Evolutionary conservation across 371 early-diverging fungal species (phyloP), one percentile per base, ranked within the genome.

Genomic region (Mortierella sp.): DNA sequence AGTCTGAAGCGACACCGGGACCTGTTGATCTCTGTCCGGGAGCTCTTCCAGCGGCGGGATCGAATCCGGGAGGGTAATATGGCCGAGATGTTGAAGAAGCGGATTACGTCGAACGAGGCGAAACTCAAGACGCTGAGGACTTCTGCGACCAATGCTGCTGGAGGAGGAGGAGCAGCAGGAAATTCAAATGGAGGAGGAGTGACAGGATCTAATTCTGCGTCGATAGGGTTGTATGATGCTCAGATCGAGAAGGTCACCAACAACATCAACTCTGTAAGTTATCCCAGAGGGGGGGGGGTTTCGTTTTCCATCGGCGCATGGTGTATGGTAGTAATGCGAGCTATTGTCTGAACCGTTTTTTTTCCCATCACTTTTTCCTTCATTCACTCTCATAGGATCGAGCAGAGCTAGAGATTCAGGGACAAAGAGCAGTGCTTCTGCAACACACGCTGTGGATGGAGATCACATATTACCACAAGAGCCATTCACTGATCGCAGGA

Each of bases 1-100:
- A 90, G 91, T 77, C 75, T 96, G 76, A 96, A 96, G 75, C 89
- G 91, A 14, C 91, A 94, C 75, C 90, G 96, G 10, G 95, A 96
- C 78, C 74, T 95, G 32, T 83, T 94, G 29, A 89, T 93, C 11
- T 91, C 95, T 29, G 90, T 92, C 81, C 85, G 88, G 82, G 94
- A 94, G 88, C 75, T 84, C 63, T 56, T 75, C 48, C 77, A 68
- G 55, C 58, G 78, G 29, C 82, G 87, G 54, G 90, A 78, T 70
- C 88, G 56, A 38, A 72, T 73, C 11, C 75, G 76, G 21, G 83
- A 76, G 35, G 65, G 79, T 4, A 65, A 72, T 6, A 44, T 75
- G 10, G 55, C 83, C 3, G 90, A 90, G 43, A 71, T 63, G 14
- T 71, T 90, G 54, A 81, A 84, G 71, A 88, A 80, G 68, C 83